A percentile compares a stretch with the other conserved stretches of the same genome.
Conservation (phyloP, 805 yeast species). For the Nakazawaea populi region DNA sequence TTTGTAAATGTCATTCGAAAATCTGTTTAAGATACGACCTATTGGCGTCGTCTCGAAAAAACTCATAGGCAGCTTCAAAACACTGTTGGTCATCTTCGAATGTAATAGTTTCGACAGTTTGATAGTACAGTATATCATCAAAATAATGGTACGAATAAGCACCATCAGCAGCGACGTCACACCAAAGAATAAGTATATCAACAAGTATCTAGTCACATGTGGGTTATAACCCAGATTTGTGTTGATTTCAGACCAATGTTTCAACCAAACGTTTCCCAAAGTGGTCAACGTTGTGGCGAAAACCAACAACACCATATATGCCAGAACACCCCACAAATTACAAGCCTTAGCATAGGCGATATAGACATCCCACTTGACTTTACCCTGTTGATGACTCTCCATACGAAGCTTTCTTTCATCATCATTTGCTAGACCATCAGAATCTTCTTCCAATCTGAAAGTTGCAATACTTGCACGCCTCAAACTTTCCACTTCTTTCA, state of each 20-base stretch:
- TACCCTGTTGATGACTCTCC: slow-evolving; percentile 89
- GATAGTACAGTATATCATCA: slow-evolving; percentile 59
- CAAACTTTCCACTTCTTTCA: slow-evolving; percentile 33
- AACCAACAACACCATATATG: slow-evolving; percentile 53
- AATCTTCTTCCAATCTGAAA: slow-evolving; percentile 31
- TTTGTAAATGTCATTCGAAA: slow-evolving; percentile 75
- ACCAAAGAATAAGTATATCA: slow-evolving; percentile 73
- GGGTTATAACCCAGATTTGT: slow-evolving; percentile 67
- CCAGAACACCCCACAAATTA: slow-evolving; percentile 56
- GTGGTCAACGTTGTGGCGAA: slow-evolving; percentile 41
- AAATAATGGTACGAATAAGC: slow-evolving; percentile 58
- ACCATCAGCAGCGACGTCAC: slow-evolving; percentile 54
- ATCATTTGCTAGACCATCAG: slow-evolving; percentile 30
- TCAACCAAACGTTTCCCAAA: slow-evolving; percentile 57
- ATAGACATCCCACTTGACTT: slow-evolving; percentile 86
- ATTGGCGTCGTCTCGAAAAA: slow-evolving; percentile 85
- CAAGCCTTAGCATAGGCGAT: slow-evolving; percentile 82
- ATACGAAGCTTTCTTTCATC: slow-evolving; percentile 34
- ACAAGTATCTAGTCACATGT: slow-evolving; percentile 61
- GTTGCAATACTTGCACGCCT: slow-evolving; percentile 63
- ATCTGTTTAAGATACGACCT: slow-evolving; percentile 76
- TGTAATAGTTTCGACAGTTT: slow-evolving; percentile 44
- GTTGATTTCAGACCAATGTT: slow-evolving; percentile 79
- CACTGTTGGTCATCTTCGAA: slow-evolving; percentile 42
- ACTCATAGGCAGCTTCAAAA: slow-evolving; percentile 76